A percentile compares a stretch with the other conserved stretches of the same genome.
Conservation (phyloP, 2,329 filamentous ascomycete species). For the Colletotrichum sp. region DNA sequence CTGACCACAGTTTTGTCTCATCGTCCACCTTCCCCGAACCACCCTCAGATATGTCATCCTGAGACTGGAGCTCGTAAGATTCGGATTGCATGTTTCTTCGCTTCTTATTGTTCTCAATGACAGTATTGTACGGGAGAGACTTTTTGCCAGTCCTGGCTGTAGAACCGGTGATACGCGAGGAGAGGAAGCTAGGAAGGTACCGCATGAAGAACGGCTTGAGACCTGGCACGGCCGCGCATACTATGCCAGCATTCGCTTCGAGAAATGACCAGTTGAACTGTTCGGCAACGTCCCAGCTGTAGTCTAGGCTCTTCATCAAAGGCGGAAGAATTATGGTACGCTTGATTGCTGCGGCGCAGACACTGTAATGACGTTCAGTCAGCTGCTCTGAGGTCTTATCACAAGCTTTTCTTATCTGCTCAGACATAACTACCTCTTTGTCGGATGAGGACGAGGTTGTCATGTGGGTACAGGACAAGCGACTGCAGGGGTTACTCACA, state of each 20-base stretch:
- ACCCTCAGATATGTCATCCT: neutral
- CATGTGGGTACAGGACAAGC: no score
- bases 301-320: constrained; percentile 27
- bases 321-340: constrained; percentile 30
- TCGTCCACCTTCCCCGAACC: neutral
- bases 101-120: neutral
- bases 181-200: constrained; percentile 10
- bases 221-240: constrained; percentile 2
- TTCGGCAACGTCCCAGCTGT: constrained; percentile 28
- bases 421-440: neutral
- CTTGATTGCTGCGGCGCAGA: constrained; percentile 32
- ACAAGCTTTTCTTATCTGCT: neutral
- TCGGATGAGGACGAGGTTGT: no score
- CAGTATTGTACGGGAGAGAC: neutral
- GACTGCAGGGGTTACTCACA: neutral
- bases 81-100: neutral
- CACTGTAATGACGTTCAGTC: neutral
- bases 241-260: constrained; percentile 11
- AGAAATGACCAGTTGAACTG: constrained; percentile 32
- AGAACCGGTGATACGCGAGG: neutral
- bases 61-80: neutral
- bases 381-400: accelerated
- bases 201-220: constrained; percentile 24
- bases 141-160: neutral
- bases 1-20: neutral